A percentile compares a stretch with the other conserved stretches of the same genome.
phyloP scores from a whole-genome alignment of 1,284 basidiomycete genomes.

The Sphaerobolus stellatus region DNA sequence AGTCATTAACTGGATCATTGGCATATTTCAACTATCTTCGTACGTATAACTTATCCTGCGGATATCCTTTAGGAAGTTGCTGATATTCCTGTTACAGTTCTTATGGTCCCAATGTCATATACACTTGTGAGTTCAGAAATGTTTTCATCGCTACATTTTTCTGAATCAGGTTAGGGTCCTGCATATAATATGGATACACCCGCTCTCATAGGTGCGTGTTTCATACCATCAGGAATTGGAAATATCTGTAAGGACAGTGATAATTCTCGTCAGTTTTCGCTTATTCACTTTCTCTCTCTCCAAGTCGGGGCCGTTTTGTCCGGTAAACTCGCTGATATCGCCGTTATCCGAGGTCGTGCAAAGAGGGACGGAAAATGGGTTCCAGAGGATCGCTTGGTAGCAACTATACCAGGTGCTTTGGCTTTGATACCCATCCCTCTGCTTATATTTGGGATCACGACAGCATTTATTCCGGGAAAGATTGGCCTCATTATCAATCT shows the following conservation, averaged over 20 bases:
- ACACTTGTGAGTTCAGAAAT: conserved; percentile 33
- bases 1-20: neutral
- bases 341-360: conserved; percentile 41
- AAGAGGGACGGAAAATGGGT: conserved; percentile 35
- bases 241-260: conserved; percentile 47
- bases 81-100: neutral
- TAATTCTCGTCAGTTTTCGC: conserved; percentile 16
- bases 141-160: neutral
- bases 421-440: conserved; percentile 36
- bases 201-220: conserved; percentile 58
- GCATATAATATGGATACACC: conserved; percentile 33
- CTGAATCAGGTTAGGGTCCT: conserved; percentile 25
- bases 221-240: conserved; percentile 58
- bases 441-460: conserved; percentile 23
- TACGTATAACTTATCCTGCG: neutral
- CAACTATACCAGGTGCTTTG: conserved; percentile 33
- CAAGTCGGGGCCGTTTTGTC: conserved; percentile 51
- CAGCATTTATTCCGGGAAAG: conserved; percentile 20
- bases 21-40: neutral
- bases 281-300: neutral
- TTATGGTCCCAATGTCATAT: conserved; percentile 38
- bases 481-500: conserved; percentile 27
- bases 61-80: neutral
- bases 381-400: conserved; percentile 45
- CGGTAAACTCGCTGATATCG: conserved; percentile 52